phyloP scores from a whole-genome alignment of 306 rosid species.

The Castanopsis chinensis region DNA sequence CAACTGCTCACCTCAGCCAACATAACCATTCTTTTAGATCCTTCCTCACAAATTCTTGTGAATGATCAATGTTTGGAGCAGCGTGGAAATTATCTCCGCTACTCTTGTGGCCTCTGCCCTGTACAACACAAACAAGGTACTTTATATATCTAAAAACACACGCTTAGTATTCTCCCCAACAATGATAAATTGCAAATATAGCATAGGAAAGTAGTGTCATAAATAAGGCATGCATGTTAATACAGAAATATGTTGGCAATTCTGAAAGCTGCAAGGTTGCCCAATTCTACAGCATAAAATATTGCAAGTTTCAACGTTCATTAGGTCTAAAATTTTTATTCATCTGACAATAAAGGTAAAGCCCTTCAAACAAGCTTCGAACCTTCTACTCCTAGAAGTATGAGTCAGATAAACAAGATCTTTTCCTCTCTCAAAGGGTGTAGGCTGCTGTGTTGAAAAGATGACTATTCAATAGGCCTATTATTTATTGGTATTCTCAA shows the following conservation, averaged over 20 bases:
- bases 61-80: constrained; percentile 99
- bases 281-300: neutral
- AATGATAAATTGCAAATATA: neutral
- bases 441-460: no score
- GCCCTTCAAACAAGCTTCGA: neutral
- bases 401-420: neutral
- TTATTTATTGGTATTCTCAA: no score
- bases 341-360: neutral
- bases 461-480: no score
- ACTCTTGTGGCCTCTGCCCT: constrained; percentile 94
- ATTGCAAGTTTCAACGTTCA: neutral
- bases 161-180: neutral
- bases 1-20: constrained; percentile 73
- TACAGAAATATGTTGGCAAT: neutral
- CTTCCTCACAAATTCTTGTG: constrained; percentile 97
- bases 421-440: neutral
- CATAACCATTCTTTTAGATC: constrained; percentile 90
- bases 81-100: constrained; percentile 97
- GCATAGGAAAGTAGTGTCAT: neutral
- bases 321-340: neutral
- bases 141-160: constrained; percentile 10
- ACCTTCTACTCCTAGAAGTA: neutral
- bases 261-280: neutral
- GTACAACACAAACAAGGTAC: constrained; percentile 26
- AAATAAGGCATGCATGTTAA: neutral